Evolutionary conservation across 768 basidiomycete genomes (phyloP).

Genomic region (Brasilioporus rufonigricans): DNA sequence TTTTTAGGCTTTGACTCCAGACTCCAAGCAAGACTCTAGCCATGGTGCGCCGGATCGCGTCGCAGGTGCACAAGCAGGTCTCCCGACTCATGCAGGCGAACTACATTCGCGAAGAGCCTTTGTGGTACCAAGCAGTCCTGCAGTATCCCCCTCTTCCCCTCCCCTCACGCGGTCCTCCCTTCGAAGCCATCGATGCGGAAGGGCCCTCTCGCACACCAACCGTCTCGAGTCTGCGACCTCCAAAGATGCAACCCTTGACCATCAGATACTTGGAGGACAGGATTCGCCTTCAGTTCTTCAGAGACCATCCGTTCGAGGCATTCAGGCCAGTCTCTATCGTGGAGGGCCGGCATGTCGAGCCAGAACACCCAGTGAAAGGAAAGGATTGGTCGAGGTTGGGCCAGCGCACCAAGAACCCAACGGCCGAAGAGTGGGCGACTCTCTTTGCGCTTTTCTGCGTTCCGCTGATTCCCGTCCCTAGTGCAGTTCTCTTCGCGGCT

Average conservation of each 20-base stretch:
- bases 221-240: constrained; percentile 30
- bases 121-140: constrained; percentile 83
- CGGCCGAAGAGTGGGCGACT: constrained; percentile 81
- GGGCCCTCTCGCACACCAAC: constrained; percentile 23
- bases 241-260: constrained; percentile 48
- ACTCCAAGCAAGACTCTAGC: neutral
- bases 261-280: constrained; percentile 83
- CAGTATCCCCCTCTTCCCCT: constrained; percentile 86
- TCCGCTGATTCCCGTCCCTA: constrained; percentile 33
- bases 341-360: constrained; percentile 61
- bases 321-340: constrained; percentile 77
- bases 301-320: constrained; percentile 95
- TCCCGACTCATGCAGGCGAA: constrained; percentile 73
- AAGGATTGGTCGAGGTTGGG: constrained; percentile 72
- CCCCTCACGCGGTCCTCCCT: constrained; percentile 68
- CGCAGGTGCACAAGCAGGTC: constrained; percentile 86
- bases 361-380: constrained; percentile 56
- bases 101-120: constrained; percentile 62
- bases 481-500: constrained; percentile 76
- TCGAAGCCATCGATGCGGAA: constrained; percentile 44
- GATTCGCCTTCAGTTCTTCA: constrained; percentile 87
- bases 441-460: neutral
- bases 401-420: constrained; percentile 81
- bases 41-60: constrained; percentile 72
- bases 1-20: too few relatives aligned